Conservation (phyloP, 805 yeast species). For the Suhomyces pyralidae region DNA sequence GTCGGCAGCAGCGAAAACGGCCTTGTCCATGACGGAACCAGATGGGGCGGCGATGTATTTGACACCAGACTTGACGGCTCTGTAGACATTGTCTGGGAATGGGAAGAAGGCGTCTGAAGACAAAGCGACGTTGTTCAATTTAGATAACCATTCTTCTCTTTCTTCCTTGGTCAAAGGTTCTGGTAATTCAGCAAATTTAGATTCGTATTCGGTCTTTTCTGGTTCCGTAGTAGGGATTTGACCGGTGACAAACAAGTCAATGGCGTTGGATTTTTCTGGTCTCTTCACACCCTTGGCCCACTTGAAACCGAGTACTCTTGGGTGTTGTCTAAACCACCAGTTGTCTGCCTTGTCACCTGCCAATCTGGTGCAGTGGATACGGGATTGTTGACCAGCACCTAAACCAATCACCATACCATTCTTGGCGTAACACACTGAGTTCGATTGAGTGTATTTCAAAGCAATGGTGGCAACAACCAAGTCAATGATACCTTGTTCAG, state of each 20-base stretch:
- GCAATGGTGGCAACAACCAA: conserved; percentile 97
- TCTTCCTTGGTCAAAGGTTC: conserved; percentile 77
- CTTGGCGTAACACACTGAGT: conserved; percentile 97
- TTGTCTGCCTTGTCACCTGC: conserved; percentile 99
- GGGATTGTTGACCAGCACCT: conserved; percentile 99
- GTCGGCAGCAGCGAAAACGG: conserved; percentile 94
- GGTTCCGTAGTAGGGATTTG: conserved; percentile 92
- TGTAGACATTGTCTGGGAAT: conserved; percentile 97
- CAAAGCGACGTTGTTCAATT: conserved; percentile 82
- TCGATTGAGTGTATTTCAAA: conserved; percentile 95
- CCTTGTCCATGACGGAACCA: conserved; percentile 97
- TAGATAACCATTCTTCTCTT: conserved; percentile 80
- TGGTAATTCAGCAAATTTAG: conserved; percentile 84
- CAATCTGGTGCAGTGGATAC: conserved; percentile 98
- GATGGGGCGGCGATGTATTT: conserved; percentile 95
- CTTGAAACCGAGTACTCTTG: conserved; percentile 84
- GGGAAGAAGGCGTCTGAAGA: conserved; percentile 99
- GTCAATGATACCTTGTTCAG: conserved; percentile 91
- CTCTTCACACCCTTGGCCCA: conserved; percentile 99
- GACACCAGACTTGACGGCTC: conserved; percentile 97
- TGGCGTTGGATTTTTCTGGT: conserved; percentile 97
- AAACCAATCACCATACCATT: conserved; percentile 99
- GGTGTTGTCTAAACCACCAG: conserved; percentile 99
- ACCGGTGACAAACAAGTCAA: conserved; percentile 86
- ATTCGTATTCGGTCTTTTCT: conserved; percentile 87